Evolutionary conservation across 2,329 filamentous ascomycete species (phyloP).

Genomic region (Fusarium verrucosum): DNA sequence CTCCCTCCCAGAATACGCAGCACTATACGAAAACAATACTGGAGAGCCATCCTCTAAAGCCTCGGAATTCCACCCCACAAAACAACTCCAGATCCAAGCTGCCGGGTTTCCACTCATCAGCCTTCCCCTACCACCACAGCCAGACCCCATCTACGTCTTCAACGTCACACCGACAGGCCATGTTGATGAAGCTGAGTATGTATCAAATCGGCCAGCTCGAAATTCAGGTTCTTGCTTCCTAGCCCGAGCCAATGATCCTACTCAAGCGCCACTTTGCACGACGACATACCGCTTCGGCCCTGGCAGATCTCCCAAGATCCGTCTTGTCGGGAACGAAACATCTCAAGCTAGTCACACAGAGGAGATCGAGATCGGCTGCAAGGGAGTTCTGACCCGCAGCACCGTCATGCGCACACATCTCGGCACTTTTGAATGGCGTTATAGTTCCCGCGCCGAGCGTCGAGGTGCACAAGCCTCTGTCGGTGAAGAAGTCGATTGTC

Average conservation of each 20-base stretch:
- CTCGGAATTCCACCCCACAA: constrained; percentile 53
- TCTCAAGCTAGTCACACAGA: constrained; percentile 16
- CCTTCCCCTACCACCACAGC: constrained; percentile 52
- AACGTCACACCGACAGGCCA: constrained; percentile 52
- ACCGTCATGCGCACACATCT: constrained; percentile 57
- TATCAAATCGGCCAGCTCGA: constrained; percentile 59
- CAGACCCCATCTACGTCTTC: constrained; percentile 56
- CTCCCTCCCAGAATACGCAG: constrained; percentile 45
- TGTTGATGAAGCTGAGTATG: constrained; percentile 57
- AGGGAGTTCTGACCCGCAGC: constrained; percentile 58
- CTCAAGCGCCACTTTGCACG: constrained; percentile 53
- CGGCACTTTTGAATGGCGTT: constrained; percentile 66
- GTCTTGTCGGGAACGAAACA: constrained; percentile 25
- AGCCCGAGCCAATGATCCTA: constrained; percentile 52
- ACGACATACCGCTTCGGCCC: constrained; percentile 69
- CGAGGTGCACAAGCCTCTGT: constrained; percentile 44
- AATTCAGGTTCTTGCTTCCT: constrained; percentile 61
- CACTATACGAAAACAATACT: not conserved
- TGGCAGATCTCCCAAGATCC: constrained; percentile 59
- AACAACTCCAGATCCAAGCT: constrained; percentile 60
- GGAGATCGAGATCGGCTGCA: constrained; percentile 42
- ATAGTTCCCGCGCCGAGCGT: constrained; percentile 59
- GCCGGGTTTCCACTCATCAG: constrained; percentile 55
- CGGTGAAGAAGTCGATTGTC: constrained; percentile 49
- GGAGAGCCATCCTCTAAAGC: constrained; percentile 7